A percentile compares a stretch with the other conserved stretches of the same genome.
Evolutionary conservation across 1,139 yeast genomes (phyloP).

Genomic region (Ogataea hybrid): DNA sequence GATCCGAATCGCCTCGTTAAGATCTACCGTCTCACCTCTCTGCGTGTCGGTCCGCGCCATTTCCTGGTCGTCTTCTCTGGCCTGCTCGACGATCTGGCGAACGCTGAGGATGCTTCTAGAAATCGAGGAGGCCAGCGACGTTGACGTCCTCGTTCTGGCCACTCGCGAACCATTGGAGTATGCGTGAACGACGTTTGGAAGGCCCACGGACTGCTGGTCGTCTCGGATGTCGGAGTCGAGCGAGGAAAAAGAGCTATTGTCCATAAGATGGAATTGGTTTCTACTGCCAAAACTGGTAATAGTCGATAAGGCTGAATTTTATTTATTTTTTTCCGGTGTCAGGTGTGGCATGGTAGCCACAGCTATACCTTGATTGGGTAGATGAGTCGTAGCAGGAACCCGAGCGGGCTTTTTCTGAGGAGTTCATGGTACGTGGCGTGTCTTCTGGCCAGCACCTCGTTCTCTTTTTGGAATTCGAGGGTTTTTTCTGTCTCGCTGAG

Average conservation of each 20-base stretch:
- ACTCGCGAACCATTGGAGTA: not conserved
- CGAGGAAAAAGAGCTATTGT: slow-evolving; percentile 2
- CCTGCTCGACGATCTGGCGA: slow-evolving; percentile 16
- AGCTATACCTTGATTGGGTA: slow-evolving; percentile 4
- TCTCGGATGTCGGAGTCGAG: slow-evolving; percentile 1
- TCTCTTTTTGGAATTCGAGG: not conserved
- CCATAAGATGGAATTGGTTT: not conserved
- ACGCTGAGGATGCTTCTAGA: slow-evolving; percentile 16
- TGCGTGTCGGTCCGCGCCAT: slow-evolving; percentile 10
- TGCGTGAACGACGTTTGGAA: not conserved
- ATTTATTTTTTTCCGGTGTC: not conserved
- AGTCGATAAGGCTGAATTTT: not conserved
- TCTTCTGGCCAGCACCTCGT: not conserved
- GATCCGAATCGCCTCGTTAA: slow-evolving; percentile 23
- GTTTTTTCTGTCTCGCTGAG: not conserved
- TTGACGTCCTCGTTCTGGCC: slow-evolving; percentile 1
- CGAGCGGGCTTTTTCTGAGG: not conserved
- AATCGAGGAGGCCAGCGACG: slow-evolving; percentile 13
- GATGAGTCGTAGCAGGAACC: not conserved
- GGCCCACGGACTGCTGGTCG: not conserved
- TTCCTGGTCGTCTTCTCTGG: slow-evolving; percentile 19
- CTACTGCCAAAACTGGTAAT: not conserved
- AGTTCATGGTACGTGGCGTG: not conserved
- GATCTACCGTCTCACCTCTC: slow-evolving; percentile 15
- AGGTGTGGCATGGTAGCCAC: not conserved